Evolutionary conservation across 495 filamentous ascomycete species (phyloP).

Genomic region (Penicillium odoratum): DNA sequence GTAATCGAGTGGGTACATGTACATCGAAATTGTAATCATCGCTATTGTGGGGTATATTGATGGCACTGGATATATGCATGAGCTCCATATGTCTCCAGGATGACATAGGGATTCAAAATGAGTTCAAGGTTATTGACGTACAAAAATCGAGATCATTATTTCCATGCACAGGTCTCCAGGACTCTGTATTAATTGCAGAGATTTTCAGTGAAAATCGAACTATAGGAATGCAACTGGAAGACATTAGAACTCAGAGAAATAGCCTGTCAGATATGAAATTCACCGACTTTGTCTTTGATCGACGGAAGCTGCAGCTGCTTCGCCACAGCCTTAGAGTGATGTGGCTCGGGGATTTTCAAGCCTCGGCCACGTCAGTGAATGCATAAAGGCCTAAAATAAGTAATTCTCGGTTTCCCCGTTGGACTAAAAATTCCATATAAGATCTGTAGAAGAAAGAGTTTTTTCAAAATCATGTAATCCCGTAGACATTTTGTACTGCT

Average conservation of each 20-base stretch:
- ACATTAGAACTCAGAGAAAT: conserved; percentile 10
- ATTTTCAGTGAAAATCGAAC: conserved; percentile 7
- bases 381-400: conserved; percentile 13
- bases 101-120: not conserved
- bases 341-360: conserved; percentile 29
- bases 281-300: conserved; percentile 27
- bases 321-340: conserved; percentile 42
- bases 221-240: conserved; percentile 12
- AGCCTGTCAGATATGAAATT: conserved; percentile 23
- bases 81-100: conserved; percentile 1
- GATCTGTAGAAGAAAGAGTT: not conserved
- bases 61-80: conserved; percentile 7
- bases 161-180: conserved; percentile 14
- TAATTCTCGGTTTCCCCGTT: not conserved
- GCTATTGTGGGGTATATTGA: conserved; percentile 15
- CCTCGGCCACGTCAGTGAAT: conserved; percentile 31
- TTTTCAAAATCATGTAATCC: conserved; percentile 7
- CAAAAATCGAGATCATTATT: conserved; percentile 15
- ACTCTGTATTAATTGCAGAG: conserved; percentile 19
- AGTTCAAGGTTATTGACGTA: not conserved
- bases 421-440: not conserved
- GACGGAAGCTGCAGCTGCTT: conserved; percentile 39
- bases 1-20: conserved; percentile 26
- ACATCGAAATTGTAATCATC: conserved; percentile 35
- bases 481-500: not conserved